Base-by-base conservation (phyloP, 2,329 filamentous ascomycete genomes). In the Aureobasidium sp. region DNA sequence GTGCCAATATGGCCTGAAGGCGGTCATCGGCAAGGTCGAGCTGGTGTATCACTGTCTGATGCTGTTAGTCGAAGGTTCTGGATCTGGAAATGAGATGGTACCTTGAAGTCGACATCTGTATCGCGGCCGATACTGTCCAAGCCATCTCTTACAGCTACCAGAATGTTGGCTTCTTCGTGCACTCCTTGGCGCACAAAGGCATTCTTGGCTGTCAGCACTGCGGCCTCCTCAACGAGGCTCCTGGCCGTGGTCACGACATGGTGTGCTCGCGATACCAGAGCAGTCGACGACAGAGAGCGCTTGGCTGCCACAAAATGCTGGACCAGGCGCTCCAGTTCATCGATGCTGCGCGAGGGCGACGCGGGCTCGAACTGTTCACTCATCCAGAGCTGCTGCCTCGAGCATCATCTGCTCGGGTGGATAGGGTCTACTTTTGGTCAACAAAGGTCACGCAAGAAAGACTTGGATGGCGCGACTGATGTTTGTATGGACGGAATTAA, bases 231-330 rank as follows among this genome's bases (percentile, higher is more conserved):
- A 59, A 95, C 77, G 29, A 88, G 80, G 27, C 78, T 74, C 29
- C 89, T 84, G 4, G 90, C 88, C 12, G 80, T 76, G 17, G 81
- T 88, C 39, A 93, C 86, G 53, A 96, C 83, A 63, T 94, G 86
- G 65, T 93, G 90, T 59, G 90, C 90, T 56, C 88, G 86, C 66
- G 88, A 84, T 48, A 96, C 88, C 57, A 66, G 56, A 37, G 78
- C 81, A 67, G 94, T 90, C 10, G 89, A 89, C 14, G 86, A 87
- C 4, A 97, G 79, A 1, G 90, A 90, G 39, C 88, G 83, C 67
- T 96, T 96, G 7, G 91, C 87, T 25, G 86, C 84, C 35, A 96
- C 81, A 30, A 96, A 84, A 70, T 95, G 84, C 50, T 83, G 80
- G 53, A 96, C 87, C 38, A 97, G 81, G 21, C 81, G 83, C 61